Evolutionary conservation across 805 yeast species (phyloP).

Genomic region (Candida wancherniae): DNA sequence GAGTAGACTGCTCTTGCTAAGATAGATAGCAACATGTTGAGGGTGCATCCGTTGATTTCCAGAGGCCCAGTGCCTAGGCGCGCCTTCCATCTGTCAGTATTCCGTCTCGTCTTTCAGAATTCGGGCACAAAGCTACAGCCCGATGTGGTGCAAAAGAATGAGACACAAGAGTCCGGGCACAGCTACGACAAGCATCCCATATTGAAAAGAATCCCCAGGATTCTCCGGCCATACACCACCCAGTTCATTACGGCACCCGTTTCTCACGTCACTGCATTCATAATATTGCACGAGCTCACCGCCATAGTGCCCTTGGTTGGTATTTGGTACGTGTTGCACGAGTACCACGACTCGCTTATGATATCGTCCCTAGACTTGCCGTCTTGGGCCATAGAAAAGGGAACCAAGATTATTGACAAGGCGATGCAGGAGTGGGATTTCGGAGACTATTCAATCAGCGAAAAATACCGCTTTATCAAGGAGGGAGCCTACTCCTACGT

Average conservation of each 20-base stretch:
- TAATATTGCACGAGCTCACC: conserved; percentile 67
- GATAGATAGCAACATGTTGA: too few relatives aligned
- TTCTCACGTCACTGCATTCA: conserved; percentile 57
- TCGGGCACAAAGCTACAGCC: background rate
- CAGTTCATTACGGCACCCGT: conserved; percentile 53
- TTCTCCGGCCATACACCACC: conserved; percentile 46
- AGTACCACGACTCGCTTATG: conserved; percentile 41
- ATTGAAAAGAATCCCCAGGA: conserved; percentile 43
- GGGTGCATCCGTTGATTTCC: too few relatives aligned
- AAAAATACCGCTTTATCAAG: conserved; percentile 50
- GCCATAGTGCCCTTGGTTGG: conserved; percentile 70
- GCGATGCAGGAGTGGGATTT: conserved; percentile 39
- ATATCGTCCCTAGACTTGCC: conserved; percentile 49
- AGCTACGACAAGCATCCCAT: conserved; percentile 24
- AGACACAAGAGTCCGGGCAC: too few relatives aligned
- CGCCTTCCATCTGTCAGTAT: too few relatives aligned
- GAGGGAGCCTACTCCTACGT: conserved; percentile 78
- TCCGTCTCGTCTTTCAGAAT: too few relatives aligned
- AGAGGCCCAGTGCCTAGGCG: too few relatives aligned
- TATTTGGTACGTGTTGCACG: conserved; percentile 63
- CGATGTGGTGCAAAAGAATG: too few relatives aligned
- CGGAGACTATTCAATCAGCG: conserved; percentile 36
- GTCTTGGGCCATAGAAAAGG: conserved; percentile 55
- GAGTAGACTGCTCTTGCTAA: too few relatives aligned
- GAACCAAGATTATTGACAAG: conserved; percentile 53